Conservation (phyloP, 106 monocot species). For the Dioscorea zingiberensis region DNA sequence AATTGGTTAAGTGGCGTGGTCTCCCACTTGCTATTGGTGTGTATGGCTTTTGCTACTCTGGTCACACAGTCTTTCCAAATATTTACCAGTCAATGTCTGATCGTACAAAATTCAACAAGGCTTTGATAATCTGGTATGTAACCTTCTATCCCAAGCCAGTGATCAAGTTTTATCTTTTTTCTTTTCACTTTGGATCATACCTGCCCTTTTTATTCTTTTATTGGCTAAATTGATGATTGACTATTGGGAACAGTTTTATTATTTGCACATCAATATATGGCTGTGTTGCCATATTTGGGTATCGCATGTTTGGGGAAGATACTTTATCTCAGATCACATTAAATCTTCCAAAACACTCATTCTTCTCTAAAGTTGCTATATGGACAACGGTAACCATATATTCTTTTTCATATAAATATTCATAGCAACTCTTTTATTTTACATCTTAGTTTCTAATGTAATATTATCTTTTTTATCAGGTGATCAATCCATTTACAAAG, state of each 20-base stretch:
- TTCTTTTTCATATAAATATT: background rate
- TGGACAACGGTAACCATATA: slow-evolving; percentile 73
- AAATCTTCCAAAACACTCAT: slow-evolving; percentile 66
- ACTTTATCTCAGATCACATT: slow-evolving; percentile 84
- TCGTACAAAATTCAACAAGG: slow-evolving; percentile 52
- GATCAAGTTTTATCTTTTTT: too few species aligned
- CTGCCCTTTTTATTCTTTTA: too few species aligned
- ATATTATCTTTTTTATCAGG: slow-evolving; percentile 41
- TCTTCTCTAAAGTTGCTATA: slow-evolving; percentile 71
- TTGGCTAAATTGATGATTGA: slow-evolving; percentile 1
- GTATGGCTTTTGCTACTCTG: slow-evolving; percentile 93
- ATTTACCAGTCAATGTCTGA: slow-evolving; percentile 95
- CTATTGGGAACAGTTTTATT: slow-evolving; percentile 48
- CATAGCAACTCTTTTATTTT: background rate
- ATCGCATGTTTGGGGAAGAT: slow-evolving; percentile 79
- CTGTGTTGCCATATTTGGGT: slow-evolving; percentile 56
- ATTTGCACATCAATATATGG: slow-evolving; percentile 84
- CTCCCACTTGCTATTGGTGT: slow-evolving; percentile 84
- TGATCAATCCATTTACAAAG: slow-evolving; percentile 93
- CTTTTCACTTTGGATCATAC: too few species aligned
- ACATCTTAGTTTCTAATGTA: background rate
- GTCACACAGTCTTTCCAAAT: slow-evolving; percentile 95
- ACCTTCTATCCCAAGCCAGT: too few species aligned
- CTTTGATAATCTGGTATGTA: slow-evolving; percentile 47
- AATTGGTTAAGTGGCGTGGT: slow-evolving; percentile 66